Conservation (phyloP, 169 alveolate genomes). For the Eimeria necatrix region DNA sequence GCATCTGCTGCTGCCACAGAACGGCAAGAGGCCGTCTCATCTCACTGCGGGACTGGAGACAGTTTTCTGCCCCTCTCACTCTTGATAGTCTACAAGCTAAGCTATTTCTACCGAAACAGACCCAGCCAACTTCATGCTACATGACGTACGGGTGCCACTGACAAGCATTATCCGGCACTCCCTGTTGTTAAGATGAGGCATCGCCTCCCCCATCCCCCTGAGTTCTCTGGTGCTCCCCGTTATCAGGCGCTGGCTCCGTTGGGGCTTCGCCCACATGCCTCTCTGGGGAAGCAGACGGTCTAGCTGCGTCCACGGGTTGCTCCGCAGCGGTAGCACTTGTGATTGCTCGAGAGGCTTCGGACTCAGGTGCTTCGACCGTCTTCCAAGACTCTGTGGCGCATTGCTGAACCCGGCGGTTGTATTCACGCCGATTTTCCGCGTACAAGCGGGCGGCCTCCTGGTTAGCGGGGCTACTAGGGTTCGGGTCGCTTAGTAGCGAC, state of each 20-base stretch:
- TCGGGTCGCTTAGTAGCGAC: slow-evolving; percentile 98
- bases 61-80: too few species aligned
- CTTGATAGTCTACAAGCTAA: too few species aligned
- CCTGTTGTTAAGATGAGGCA: too few species aligned
- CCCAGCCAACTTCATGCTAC: too few species aligned
- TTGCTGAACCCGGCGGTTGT: slow-evolving; percentile 81
- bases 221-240: neutral
- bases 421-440: slow-evolving; percentile 93
- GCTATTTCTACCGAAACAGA: too few species aligned
- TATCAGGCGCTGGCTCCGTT: neutral
- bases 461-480: slow-evolving; percentile 98
- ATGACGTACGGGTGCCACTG: too few species aligned
- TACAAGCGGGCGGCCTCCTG: slow-evolving; percentile 97
- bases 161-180: too few species aligned
- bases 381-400: slow-evolving; percentile 79
- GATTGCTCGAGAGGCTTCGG: slow-evolving; percentile 17
- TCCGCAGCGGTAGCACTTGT: neutral
- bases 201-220: neutral
- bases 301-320: neutral
- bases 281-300: neutral
- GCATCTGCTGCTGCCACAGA: slow-evolving; percentile 15
- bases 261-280: neutral
- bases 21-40: too few species aligned
- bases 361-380: slow-evolving; percentile 47
- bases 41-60: too few species aligned